Conservation (phyloP, 306 rosid genomes). For the Rosa rugosa region DNA sequence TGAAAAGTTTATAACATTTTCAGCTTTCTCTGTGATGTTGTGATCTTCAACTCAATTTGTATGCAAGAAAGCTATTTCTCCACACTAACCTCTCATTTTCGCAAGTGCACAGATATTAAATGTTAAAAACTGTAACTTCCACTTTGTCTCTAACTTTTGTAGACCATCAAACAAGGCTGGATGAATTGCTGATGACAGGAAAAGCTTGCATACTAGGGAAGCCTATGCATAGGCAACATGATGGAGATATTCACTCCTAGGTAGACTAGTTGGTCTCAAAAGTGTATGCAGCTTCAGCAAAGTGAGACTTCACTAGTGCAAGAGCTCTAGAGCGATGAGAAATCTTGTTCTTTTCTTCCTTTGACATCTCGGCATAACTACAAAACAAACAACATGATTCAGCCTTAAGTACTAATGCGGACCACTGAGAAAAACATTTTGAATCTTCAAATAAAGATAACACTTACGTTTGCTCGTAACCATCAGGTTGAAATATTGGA, state of each 20-base stretch:
- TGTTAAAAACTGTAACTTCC: not conserved
- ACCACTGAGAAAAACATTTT: conserved; percentile 17
- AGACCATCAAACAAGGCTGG: not conserved
- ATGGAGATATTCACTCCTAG: conserved; percentile 23
- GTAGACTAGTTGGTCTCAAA: conserved; percentile 37
- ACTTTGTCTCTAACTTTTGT: not conserved
- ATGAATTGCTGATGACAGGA: not conserved
- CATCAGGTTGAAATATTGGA: conserved; percentile 89
- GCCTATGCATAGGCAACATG: not conserved
- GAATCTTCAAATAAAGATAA: conserved; percentile 7
- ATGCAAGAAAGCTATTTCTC: not conserved
- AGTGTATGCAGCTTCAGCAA: conserved; percentile 70
- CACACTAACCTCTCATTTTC: not conserved
- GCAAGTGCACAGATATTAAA: not conserved
- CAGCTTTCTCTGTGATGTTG: not conserved
- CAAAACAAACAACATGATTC: conserved; percentile 15
- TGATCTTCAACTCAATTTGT: not conserved
- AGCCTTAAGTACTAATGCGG: conserved; percentile 20
- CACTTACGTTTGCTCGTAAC: conserved; percentile 73
- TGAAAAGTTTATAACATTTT: not conserved
- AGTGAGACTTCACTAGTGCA: conserved; percentile 78
- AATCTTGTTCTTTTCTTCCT: conserved; percentile 91
- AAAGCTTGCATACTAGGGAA: not conserved
- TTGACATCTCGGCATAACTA: conserved; percentile 92
- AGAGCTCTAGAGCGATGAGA: conserved; percentile 86